Conservation (phyloP, 192 early-diverging fungal species). For the Backusella macrospora region DNA sequence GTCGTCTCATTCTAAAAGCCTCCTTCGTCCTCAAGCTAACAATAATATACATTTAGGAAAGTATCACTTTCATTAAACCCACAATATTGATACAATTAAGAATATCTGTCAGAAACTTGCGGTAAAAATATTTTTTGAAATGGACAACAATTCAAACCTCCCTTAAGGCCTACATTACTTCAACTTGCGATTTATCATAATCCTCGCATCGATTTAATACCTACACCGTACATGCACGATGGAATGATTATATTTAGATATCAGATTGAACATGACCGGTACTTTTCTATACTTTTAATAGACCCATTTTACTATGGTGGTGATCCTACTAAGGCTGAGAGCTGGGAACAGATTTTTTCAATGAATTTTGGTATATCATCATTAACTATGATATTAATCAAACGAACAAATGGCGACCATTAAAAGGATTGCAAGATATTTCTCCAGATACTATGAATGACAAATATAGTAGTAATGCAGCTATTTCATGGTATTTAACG, state of each 20-base stretch:
- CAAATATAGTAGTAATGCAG: background rate
- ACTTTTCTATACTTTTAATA: conserved; percentile 26
- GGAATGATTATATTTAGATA: conserved; percentile 43
- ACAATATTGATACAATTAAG: conserved; percentile 32
- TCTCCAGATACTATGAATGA: background rate
- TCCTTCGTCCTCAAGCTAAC: no score
- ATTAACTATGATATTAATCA: conserved; percentile 26
- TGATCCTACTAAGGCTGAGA: conserved; percentile 34
- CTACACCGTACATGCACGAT: conserved; percentile 36
- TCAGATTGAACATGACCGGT: conserved; percentile 37
- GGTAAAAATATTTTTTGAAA: conserved; percentile 17
- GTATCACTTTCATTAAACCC: background rate
- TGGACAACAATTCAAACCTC: conserved; percentile 3
- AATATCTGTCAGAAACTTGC: conserved; percentile 30
- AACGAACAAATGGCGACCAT: conserved; percentile 35
- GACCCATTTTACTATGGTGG: conserved; percentile 35
- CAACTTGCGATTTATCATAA: conserved; percentile 38
- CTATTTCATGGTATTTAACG: background rate
- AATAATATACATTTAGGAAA: background rate
- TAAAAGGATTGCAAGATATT: conserved; percentile 23
- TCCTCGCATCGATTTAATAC: conserved; percentile 40
- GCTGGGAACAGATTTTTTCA: conserved; percentile 37
- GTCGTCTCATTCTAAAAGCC: background rate
- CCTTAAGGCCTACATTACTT: conserved; percentile 28
- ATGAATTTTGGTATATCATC: conserved; percentile 30